Evolutionary conservation across 768 basidiomycete species (phyloP).

Genomic region (Tulasnella sp.): DNA sequence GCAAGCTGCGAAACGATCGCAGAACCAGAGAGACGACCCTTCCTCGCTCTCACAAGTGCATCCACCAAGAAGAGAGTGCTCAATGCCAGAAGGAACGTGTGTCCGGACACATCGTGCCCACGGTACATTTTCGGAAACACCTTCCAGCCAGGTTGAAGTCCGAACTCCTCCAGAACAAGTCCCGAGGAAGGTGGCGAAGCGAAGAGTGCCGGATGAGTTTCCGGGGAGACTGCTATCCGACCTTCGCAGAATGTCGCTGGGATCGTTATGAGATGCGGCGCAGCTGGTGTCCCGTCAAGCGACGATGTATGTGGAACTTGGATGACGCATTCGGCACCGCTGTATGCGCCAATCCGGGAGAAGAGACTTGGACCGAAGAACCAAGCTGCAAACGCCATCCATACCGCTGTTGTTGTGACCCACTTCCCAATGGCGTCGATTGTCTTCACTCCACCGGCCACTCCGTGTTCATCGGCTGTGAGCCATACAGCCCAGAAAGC

Average conservation of each 20-base stretch:
- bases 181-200: conserved; percentile 24
- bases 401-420: conserved; percentile 46
- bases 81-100: conserved; percentile 80
- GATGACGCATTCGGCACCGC: conserved; percentile 70
- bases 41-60: conserved; percentile 46
- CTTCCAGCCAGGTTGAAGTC: conserved; percentile 7
- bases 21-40: conserved; percentile 31
- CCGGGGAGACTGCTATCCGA: conserved; percentile 39
- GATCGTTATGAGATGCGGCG: conserved; percentile 32
- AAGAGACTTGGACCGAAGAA: conserved; percentile 77
- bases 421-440: conserved; percentile 37
- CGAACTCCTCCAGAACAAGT: conserved; percentile 30
- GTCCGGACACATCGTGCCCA: conserved; percentile 91
- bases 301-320: conserved; percentile 32
- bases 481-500: conserved; percentile 48
- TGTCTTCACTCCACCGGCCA: background rate
- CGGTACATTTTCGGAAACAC: conserved; percentile 47
- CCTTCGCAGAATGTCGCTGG: conserved; percentile 47
- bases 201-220: conserved; percentile 55
- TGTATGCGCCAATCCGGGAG: conserved; percentile 47
- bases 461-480: conserved; percentile 31
- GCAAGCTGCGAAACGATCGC: conserved; percentile 17
- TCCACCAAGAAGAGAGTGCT: conserved; percentile 64
- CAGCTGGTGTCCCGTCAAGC: background rate
- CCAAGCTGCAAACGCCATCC: conserved; percentile 70